Evolutionary conservation across 495 filamentous ascomycete species (phyloP).

Genomic region (Penicillium subrubescens): DNA sequence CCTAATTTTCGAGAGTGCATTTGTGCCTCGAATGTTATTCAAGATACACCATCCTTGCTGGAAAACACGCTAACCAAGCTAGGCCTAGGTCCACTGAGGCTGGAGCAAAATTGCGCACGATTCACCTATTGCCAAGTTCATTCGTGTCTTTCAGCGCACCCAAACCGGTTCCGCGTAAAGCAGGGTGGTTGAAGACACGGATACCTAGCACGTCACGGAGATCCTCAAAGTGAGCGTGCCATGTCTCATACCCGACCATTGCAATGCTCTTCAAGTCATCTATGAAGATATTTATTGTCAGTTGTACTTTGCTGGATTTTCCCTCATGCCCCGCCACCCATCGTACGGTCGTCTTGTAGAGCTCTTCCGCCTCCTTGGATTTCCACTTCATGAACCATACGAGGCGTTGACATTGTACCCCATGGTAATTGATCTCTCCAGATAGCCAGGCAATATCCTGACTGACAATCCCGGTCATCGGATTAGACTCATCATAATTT

Average conservation of each 20-base stretch:
- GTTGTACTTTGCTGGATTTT: neutral
- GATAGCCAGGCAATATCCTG: constrained; percentile 4
- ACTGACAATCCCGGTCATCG: neutral
- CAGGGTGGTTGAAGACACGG: too few species aligned
- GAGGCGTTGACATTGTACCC: constrained; percentile 7
- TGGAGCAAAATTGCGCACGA: constrained; percentile 34
- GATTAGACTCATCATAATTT: neutral
- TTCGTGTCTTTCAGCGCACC: too few species aligned
- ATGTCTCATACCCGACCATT: constrained; percentile 11
- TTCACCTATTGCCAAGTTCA: neutral
- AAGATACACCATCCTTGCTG: neutral
- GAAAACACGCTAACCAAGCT: neutral
- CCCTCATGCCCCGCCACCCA: neutral
- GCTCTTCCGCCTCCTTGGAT: constrained; percentile 5
- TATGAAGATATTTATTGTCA: constrained; percentile 3
- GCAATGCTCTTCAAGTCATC: constrained; percentile 7
- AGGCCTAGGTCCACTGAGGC: neutral
- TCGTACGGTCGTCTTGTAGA: neutral
- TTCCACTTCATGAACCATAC: constrained; percentile 12
- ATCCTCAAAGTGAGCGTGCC: constrained; percentile 11
- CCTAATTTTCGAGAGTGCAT: neutral
- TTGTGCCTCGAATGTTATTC: neutral
- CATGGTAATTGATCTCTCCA: constrained; percentile 8
- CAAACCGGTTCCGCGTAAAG: too few species aligned
- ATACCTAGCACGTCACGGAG: neutral